A percentile compares a stretch with the other conserved stretches of the same genome.
These are phyloP conservation scores for Tuber umbilicatum DNA, from an alignment of 495 filamentous ascomycete genomes.

Conservation along the genomic window DNA sequence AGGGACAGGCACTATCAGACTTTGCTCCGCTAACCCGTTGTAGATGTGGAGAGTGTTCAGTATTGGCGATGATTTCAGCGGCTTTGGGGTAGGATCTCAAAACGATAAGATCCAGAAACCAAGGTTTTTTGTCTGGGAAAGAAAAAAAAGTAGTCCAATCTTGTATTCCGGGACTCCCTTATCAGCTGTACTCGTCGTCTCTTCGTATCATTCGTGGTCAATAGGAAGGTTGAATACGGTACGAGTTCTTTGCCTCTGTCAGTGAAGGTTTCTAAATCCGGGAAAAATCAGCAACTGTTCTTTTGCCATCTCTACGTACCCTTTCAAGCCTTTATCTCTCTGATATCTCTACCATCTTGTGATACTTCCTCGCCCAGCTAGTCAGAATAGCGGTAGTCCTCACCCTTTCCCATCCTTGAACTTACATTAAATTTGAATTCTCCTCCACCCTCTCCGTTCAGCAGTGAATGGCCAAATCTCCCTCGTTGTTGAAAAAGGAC, in stretches of 20 bases:
- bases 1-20: slow-evolving; percentile 23
- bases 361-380: background rate
- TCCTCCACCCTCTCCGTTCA: background rate
- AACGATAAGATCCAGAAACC: background rate
- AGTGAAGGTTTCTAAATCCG: background rate
- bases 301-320: background rate
- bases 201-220: background rate
- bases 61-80: background rate
- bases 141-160: background rate
- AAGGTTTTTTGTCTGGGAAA: background rate
- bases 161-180: background rate
- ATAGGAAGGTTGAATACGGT: background rate
- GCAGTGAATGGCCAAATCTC: background rate
- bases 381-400: background rate
- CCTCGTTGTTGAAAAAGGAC: slow-evolving; percentile 1
- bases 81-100: background rate
- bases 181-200: background rate
- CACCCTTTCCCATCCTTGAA: background rate
- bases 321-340: background rate
- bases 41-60: background rate
- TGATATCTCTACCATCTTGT: background rate
- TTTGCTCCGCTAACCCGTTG: slow-evolving; percentile 1
- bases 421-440: background rate
- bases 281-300: background rate
- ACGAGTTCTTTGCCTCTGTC: background rate